Evolutionary conservation across 2,329 filamentous ascomycete genomes (phyloP).

Genomic region (Trichophyton schoenleinii): DNA sequence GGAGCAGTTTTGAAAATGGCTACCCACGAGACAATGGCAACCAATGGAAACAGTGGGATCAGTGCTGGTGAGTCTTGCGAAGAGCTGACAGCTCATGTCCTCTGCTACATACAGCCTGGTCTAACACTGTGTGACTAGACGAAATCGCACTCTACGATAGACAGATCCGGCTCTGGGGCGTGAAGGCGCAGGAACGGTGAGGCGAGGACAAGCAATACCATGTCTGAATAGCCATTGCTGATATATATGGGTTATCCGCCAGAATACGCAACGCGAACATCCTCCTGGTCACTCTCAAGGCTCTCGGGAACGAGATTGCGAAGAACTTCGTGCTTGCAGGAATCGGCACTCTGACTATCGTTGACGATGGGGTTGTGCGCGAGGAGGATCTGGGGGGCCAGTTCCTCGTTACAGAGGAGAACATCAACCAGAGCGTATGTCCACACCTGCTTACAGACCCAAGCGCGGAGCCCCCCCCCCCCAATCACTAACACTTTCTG

Average conservation of each 20-base stretch:
- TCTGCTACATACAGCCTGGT: not conserved
- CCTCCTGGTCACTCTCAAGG: slow-evolving; percentile 75
- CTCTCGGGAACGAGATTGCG: slow-evolving; percentile 83
- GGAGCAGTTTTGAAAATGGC: not conserved
- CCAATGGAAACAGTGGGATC: not conserved
- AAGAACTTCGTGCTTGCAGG: slow-evolving; percentile 96
- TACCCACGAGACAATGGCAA: not conserved
- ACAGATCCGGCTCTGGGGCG: slow-evolving; percentile 93
- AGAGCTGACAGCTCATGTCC: not conserved
- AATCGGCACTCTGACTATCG: slow-evolving; percentile 76
- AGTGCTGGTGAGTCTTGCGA: not conserved
- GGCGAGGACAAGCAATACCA: slow-evolving; percentile 2
- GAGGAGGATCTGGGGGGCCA: slow-evolving; percentile 70
- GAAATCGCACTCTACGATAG: slow-evolving; percentile 96
- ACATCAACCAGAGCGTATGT: slow-evolving; percentile 60
- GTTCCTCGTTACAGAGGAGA: slow-evolving; percentile 64
- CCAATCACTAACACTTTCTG: not conserved
- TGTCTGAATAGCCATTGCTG: slow-evolving; percentile 13
- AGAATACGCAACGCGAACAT: slow-evolving; percentile 82
- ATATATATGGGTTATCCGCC: not conserved
- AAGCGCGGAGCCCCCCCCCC: not conserved
- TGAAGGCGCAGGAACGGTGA: slow-evolving; percentile 74
- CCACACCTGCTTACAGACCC: not conserved
- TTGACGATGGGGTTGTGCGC: slow-evolving; percentile 63
- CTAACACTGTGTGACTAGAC: slow-evolving; percentile 40